Evolutionary conservation across 768 basidiomycete species (phyloP).

Genomic region (Kwoniella bestiolae): DNA sequence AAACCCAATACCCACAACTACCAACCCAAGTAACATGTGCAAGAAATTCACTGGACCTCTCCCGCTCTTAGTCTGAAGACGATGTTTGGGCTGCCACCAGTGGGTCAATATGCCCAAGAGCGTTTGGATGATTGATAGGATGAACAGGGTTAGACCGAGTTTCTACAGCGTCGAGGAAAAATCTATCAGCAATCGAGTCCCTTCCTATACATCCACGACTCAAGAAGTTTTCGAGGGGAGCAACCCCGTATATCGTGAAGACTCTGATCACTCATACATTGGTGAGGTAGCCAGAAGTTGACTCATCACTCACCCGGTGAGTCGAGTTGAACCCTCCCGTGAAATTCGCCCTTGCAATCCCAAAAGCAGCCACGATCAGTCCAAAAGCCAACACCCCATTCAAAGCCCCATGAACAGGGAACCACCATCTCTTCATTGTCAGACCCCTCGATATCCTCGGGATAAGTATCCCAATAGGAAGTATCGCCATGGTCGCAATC

Average conservation of each 20-base stretch:
- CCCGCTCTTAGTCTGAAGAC: constrained; percentile 52
- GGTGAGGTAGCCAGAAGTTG: background rate
- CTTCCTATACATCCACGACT: background rate
- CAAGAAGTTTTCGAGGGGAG: too few relatives aligned
- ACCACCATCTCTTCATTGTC: constrained; percentile 61
- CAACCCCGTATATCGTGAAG: too few relatives aligned
- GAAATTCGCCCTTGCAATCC: constrained; percentile 13
- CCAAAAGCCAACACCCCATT: constrained; percentile 60
- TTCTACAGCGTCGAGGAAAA: constrained; percentile 51
- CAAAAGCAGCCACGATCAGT: constrained; percentile 33
- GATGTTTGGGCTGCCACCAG: constrained; percentile 18
- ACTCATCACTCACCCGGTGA: constrained; percentile 25
- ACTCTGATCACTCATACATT: too few relatives aligned
- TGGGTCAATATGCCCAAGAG: constrained; percentile 20
- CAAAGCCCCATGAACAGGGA: constrained; percentile 63
- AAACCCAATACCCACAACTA: constrained; percentile 62
- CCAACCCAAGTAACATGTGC: constrained; percentile 65
- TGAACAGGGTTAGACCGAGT: constrained; percentile 63
- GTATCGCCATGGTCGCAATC: constrained; percentile 63
- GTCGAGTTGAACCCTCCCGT: constrained; percentile 25
- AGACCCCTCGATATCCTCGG: constrained; percentile 65
- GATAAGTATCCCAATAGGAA: constrained; percentile 64
- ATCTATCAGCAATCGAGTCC: background rate
- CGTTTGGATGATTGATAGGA: constrained; percentile 62
- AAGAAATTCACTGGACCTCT: constrained; percentile 61